Evolutionary conservation across 2,329 filamentous ascomycete genomes (phyloP).

Genomic region (Berkeleyomyces basicola): DNA sequence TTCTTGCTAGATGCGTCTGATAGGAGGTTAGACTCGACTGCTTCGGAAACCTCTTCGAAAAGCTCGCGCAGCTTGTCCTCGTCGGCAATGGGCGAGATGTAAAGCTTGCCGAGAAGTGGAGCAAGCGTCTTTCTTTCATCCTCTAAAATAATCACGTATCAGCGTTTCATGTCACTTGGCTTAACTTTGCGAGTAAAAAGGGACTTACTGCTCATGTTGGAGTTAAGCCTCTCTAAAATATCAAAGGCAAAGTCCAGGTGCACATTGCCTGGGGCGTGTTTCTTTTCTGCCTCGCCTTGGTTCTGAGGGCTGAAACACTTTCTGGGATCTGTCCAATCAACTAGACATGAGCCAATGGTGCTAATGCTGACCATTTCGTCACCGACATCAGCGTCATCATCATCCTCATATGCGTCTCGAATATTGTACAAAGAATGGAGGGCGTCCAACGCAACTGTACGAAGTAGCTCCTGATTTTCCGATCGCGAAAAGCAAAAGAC

Average conservation of each 20-base stretch:
- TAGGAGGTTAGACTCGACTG: constrained; percentile 45
- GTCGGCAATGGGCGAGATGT: constrained; percentile 51
- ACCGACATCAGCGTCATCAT: constrained; percentile 56
- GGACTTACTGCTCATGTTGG: constrained; percentile 48
- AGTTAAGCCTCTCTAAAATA: constrained; percentile 57
- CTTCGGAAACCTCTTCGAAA: constrained; percentile 41
- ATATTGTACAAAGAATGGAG: constrained; percentile 60
- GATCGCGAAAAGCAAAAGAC: constrained; percentile 79
- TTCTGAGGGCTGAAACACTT: constrained; percentile 45
- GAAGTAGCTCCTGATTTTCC: constrained; percentile 73
- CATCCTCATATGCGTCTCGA: constrained; percentile 56
- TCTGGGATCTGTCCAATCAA: constrained; percentile 90
- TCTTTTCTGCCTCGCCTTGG: constrained; percentile 39
- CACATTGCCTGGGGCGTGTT: constrained; percentile 54
- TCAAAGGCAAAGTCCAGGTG: constrained; percentile 65
- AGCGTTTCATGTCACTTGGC: no score
- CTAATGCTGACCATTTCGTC: constrained; percentile 66
- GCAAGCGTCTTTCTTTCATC: constrained; percentile 77
- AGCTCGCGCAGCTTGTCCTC: constrained; percentile 40
- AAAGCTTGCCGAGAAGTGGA: constrained; percentile 64
- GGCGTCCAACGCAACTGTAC: constrained; percentile 52
- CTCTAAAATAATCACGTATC: constrained; percentile 28
- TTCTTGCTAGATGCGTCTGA: constrained; percentile 46
- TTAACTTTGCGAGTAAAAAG: background rate
- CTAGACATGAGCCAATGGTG: constrained; percentile 63